Conservation (phyloP, 306 rosid genomes). For the Malus sylvestris region DNA sequence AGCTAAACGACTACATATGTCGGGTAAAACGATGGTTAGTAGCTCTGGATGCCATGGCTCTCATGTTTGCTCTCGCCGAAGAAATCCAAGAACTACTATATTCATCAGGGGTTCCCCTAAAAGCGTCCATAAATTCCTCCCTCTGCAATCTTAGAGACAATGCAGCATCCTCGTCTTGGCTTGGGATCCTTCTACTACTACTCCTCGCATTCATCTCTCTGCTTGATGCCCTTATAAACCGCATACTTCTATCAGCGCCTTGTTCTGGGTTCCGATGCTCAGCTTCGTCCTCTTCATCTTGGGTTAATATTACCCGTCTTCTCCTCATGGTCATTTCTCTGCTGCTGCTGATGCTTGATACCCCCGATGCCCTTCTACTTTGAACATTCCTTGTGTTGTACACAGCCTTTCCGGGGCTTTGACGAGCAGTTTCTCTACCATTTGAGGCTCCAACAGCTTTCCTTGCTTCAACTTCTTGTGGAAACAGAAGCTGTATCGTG, state of each 20-base stretch:
- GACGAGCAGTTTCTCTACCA: conserved; percentile 21
- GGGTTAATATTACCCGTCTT: conserved; percentile 19
- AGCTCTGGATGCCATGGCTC: conserved; percentile 79
- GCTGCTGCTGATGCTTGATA: conserved; percentile 25
- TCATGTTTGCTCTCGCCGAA: conserved; percentile 50
- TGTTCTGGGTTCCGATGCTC: conserved; percentile 9
- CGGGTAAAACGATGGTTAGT: conserved; percentile 27
- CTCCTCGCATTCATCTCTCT: conserved; percentile 6
- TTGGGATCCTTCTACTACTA: conserved; percentile 37
- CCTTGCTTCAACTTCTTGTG: conserved; percentile 75
- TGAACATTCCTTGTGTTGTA: conserved; percentile 31
- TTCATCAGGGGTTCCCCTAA: conserved; percentile 37
- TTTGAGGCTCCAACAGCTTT: conserved; percentile 44
- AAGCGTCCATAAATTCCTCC: conserved; percentile 70
- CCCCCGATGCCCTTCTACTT: conserved; percentile 9
- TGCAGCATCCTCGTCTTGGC: conserved; percentile 83
- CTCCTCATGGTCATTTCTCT: conserved; percentile 33
- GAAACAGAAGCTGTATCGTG: conserved; percentile 90
- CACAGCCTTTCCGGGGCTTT: conserved; percentile 40
- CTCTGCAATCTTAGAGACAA: conserved; percentile 80
- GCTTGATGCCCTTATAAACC: neutral
- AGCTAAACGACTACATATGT: conserved; percentile 11
- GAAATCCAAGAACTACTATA: conserved; percentile 23
- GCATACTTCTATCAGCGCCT: neutral
- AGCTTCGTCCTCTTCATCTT: conserved; percentile 21